Evolutionary conservation across 148 eudicot species (phyloP).

Genomic region (Fallopia convolvulus): DNA sequence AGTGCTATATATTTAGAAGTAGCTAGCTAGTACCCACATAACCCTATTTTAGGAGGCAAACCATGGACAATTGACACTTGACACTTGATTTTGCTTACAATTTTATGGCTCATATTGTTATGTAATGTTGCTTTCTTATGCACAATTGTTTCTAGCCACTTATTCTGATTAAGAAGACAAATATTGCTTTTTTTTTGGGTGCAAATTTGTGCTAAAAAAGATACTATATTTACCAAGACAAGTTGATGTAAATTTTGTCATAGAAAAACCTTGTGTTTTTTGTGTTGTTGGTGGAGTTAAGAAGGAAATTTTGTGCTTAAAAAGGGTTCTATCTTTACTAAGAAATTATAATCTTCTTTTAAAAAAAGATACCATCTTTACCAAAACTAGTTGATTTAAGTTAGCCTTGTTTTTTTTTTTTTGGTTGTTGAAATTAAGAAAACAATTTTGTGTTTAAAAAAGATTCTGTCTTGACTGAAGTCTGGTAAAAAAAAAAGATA

Average conservation of each 20-base stretch:
- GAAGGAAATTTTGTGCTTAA: too few species aligned
- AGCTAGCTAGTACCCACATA: slow-evolving; percentile 1
- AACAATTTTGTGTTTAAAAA: too few species aligned
- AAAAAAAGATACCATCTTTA: too few species aligned
- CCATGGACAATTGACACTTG: background rate
- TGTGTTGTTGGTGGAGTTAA: background rate
- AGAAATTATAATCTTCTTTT: background rate
- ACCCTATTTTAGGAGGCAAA: slow-evolving; percentile 9
- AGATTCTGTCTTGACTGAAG: too few species aligned
- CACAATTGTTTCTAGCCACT: background rate
- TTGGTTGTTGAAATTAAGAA: too few species aligned
- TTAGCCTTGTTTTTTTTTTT: too few species aligned
- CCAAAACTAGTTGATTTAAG: too few species aligned
- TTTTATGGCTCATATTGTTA: background rate
- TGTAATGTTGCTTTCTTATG: background rate
- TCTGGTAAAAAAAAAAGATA: too few species aligned
- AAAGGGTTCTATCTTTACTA: background rate
- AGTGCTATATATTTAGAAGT: background rate
- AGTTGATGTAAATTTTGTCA: too few species aligned
- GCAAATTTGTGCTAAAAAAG: background rate
- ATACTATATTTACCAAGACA: background rate
- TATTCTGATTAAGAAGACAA: background rate
- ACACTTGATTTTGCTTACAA: background rate
- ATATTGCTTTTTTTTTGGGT: background rate
- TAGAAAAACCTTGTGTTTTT: too few species aligned